Evolutionary conservation across 148 eudicot species (phyloP), one percentile per base, ranked within the genome.

Genomic region (Chenopodium quinoa): DNA sequence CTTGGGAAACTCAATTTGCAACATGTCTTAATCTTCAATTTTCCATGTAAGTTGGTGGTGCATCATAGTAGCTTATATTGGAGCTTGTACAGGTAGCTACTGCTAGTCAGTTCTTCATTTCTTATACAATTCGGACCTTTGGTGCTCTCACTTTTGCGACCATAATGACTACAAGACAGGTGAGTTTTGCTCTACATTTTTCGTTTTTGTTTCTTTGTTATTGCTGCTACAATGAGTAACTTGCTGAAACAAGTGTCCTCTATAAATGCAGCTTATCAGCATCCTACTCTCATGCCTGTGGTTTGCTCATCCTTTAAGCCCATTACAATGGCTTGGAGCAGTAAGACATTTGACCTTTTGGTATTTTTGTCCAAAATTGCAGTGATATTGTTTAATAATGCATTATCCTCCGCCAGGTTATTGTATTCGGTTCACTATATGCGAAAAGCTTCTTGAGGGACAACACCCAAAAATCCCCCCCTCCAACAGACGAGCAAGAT

Each of bases 101-200:
- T 64, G 89, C 88, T 79, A 91, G 99, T 84, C 99, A 96, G 81
- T 96, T 96, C 83, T 96, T 96, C 88, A 96, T 93, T 81, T 96
- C 97, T 75, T 96, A 96, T 83, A 96, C 99, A 8, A 96, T 96
- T 79, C 91, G 94, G 52, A 94, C 93, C 31, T 96, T 94, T 73
- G 99, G 99, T 71, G 99, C 99, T 77, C 95, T 96, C 60, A 89
- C 98, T 65, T 96, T 94, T 86, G 99, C 99, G 74, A 90, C 98
- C 79, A 89, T 96, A 80, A 96, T 96, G 99, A 96, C 98, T 62
- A 96, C 99, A 75, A 85, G 99, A 90, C 99, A 96, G 97, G 99
- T 96, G 83, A 78, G 40, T 40, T 50, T 74, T 12, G 44, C 23
- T 46, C 34, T 64, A 23, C 2, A 16, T 46, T 5, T 72, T 27